Percentiles rank a stretch among this genome's conserved stretches.
Evolutionary conservation across 345 rosid genomes (phyloP).

Genomic region (Raphanus raphanistrum): DNA sequence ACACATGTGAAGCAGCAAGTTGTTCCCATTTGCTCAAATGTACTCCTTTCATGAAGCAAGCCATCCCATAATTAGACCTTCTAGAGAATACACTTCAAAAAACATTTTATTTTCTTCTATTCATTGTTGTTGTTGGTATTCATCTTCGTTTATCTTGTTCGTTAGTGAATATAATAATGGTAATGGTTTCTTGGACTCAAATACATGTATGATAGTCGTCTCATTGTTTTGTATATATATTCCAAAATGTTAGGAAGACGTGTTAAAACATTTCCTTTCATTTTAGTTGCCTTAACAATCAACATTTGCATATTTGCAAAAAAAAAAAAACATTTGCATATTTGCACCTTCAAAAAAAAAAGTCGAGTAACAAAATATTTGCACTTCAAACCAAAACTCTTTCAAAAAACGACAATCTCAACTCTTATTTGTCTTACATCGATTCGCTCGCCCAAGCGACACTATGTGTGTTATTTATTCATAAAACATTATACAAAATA

Average conservation of each 20-base stretch:
- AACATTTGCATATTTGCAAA: background rate
- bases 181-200: background rate
- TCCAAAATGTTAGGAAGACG: conserved; percentile 3
- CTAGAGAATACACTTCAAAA: conserved; percentile 14
- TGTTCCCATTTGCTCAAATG: conserved; percentile 19
- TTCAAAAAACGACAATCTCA: conserved; percentile 7
- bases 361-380: no score
- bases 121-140: background rate
- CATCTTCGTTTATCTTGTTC: background rate
- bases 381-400: background rate
- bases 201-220: background rate
- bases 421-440: conserved; percentile 12
- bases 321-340: background rate
- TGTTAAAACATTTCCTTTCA: background rate
- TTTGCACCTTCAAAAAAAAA: no score
- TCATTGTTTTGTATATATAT: background rate
- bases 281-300: background rate
- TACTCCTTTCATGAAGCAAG: conserved; percentile 30
- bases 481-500: conserved; percentile 3
- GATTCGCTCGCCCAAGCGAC: conserved; percentile 11
- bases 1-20: no score
- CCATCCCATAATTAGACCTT: conserved; percentile 3
- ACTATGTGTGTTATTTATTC: background rate
- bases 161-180: background rate
- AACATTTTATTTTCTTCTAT: background rate